Evolutionary conservation across 2,329 filamentous ascomycete species (phyloP).

Genomic region (Trichoderma sp.): DNA sequence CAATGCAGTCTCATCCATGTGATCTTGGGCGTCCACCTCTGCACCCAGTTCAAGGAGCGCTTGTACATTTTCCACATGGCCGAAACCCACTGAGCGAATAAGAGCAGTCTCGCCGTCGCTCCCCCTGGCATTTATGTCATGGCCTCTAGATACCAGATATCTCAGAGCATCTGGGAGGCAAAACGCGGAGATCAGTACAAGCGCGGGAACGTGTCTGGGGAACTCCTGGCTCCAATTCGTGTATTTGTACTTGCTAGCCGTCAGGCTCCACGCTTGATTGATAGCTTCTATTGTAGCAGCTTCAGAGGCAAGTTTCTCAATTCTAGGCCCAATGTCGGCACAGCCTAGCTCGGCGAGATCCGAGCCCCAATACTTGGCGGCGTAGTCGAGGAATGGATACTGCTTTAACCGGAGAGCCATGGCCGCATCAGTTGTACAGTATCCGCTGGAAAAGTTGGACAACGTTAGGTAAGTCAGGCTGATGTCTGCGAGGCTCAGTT

Average conservation of each 20-base stretch:
- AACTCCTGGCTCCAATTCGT: constrained; percentile 4
- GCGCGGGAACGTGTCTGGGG: background rate
- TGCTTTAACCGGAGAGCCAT: background rate
- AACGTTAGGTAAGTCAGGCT: background rate
- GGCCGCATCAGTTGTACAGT: background rate
- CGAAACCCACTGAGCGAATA: background rate
- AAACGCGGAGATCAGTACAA: background rate
- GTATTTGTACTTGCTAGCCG: background rate
- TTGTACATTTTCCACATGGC: background rate
- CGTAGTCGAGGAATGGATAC: background rate
- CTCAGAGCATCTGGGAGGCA: background rate
- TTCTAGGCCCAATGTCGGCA: background rate
- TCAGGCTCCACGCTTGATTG: constrained; percentile 1
- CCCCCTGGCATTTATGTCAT: background rate
- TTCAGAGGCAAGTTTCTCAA: background rate
- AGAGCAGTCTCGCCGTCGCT: constrained; percentile 3
- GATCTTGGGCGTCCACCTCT: background rate
- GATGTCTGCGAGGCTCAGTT: background rate
- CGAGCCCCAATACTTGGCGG: constrained; percentile 1
- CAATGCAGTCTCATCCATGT: constrained; percentile 18
- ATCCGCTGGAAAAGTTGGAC: background rate
- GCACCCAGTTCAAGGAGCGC: constrained; percentile 2
- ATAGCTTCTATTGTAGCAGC: background rate
- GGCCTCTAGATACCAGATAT: background rate
- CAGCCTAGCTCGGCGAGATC: background rate